Evolutionary conservation across 164 flowering plant genomes (phyloP).

Genomic region (Cinnamomum chago): DNA sequence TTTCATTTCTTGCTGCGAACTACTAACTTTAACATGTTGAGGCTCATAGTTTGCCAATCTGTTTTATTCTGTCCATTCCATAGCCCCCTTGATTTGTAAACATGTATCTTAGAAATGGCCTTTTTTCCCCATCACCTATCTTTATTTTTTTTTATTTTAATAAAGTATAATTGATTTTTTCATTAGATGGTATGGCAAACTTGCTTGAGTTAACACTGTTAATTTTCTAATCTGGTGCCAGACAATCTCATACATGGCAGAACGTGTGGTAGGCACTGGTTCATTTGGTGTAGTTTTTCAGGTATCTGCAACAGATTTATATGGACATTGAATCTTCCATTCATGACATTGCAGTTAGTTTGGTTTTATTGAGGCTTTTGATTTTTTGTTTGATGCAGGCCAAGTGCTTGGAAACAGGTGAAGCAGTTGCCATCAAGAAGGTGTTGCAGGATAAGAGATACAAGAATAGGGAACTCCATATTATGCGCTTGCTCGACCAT

Average conservation of each 20-base stretch:
- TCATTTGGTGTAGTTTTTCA: slow-evolving; percentile 99
- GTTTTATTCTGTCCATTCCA: background rate
- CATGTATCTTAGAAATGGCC: background rate
- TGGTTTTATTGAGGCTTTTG: background rate
- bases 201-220: background rate
- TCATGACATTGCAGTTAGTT: background rate
- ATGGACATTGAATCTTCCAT: background rate
- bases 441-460: slow-evolving; percentile 98
- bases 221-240: slow-evolving; percentile 23
- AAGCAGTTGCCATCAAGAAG: slow-evolving; percentile 93
- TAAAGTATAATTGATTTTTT: background rate
- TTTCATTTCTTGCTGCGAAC: background rate
- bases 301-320: slow-evolving; percentile 36
- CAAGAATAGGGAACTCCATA: slow-evolving; percentile 92
- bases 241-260: slow-evolving; percentile 95
- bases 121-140: background rate
- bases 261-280: slow-evolving; percentile 97
- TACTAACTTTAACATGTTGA: background rate
- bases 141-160: background rate
- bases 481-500: slow-evolving; percentile 83
- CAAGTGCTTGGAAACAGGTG: slow-evolving; percentile 87
- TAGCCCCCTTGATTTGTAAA: background rate
- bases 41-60: background rate
- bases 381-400: slow-evolving; percentile 43
- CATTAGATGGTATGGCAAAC: background rate